These are phyloP conservation scores for Candida sojae DNA, from an alignment of 1,139 yeast species.

Conservation along the genomic window DNA sequence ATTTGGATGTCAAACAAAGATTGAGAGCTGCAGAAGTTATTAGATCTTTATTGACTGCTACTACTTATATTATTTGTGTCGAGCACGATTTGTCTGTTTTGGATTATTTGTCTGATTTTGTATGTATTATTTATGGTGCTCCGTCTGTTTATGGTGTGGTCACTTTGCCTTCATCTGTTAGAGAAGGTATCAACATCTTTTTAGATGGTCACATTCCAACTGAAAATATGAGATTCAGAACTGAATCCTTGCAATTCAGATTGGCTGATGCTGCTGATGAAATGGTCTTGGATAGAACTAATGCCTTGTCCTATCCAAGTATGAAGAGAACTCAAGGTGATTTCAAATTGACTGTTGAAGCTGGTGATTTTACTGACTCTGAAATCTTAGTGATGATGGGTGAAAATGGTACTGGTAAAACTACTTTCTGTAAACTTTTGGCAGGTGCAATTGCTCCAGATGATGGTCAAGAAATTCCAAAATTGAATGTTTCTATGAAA, in stretches of 20 bases:
- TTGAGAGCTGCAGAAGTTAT: conserved; percentile 94
- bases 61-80: conserved; percentile 87
- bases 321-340: conserved; percentile 95
- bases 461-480: conserved; percentile 75
- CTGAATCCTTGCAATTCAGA: conserved; percentile 92
- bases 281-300: conserved; percentile 72
- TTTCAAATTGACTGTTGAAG: conserved; percentile 76
- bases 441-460: conserved; percentile 94
- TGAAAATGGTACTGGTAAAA: conserved; percentile 99
- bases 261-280: conserved; percentile 89
- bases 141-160: conserved; percentile 99
- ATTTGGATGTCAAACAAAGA: conserved; percentile 97
- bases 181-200: conserved; percentile 98
- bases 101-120: conserved; percentile 93
- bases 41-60: conserved; percentile 75
- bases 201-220: conserved; percentile 97
- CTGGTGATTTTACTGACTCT: conserved; percentile 92
- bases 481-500: conserved; percentile 91
- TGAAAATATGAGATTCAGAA: conserved; percentile 94
- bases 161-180: conserved; percentile 90
- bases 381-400: conserved; percentile 99
- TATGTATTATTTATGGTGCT: conserved; percentile 95
- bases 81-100: conserved; percentile 98
- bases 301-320: conserved; percentile 73
- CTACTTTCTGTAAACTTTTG: conserved; percentile 90